Conservation (phyloP, 106 monocot species). For the Gastrodia elata region DNA sequence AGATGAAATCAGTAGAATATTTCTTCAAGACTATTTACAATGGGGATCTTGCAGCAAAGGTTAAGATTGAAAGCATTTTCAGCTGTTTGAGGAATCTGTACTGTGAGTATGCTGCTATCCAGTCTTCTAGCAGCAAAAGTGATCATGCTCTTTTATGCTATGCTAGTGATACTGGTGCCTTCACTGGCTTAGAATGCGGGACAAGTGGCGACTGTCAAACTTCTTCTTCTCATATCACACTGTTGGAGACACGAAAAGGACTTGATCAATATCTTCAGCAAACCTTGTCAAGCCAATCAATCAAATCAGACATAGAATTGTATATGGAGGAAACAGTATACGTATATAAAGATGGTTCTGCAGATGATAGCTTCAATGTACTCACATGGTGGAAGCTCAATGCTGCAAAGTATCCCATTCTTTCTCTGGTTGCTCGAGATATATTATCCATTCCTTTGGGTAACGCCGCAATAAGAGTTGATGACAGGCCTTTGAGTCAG, state of each 20-base stretch:
- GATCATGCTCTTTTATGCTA: constrained; percentile 35
- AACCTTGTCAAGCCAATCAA: constrained; percentile 39
- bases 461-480: constrained; percentile 23
- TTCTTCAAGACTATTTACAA: constrained; percentile 57
- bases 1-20: constrained; percentile 81
- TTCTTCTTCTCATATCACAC: constrained; percentile 38
- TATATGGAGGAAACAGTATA: constrained; percentile 69
- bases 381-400: constrained; percentile 74
- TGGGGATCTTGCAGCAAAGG: constrained; percentile 39
- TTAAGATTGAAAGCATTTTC: constrained; percentile 36
- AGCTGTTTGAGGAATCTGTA: constrained; percentile 48
- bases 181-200: constrained; percentile 3
- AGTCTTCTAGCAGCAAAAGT: constrained; percentile 27
- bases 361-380: constrained; percentile 49
- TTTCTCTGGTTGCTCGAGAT: constrained; percentile 61
- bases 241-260: constrained; percentile 53
- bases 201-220: constrained; percentile 23
- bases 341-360: constrained; percentile 34
- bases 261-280: constrained; percentile 75
- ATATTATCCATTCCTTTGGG: constrained; percentile 42
- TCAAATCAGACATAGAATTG: constrained; percentile 68
- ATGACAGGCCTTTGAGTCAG: constrained; percentile 36
- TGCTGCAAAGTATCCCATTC: constrained; percentile 59
- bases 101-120: constrained; percentile 47
- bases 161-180: constrained; percentile 18